Evolutionary conservation across 2,329 filamentous ascomycete species (phyloP).

Genomic region (Exophiala lecanii-corni): DNA sequence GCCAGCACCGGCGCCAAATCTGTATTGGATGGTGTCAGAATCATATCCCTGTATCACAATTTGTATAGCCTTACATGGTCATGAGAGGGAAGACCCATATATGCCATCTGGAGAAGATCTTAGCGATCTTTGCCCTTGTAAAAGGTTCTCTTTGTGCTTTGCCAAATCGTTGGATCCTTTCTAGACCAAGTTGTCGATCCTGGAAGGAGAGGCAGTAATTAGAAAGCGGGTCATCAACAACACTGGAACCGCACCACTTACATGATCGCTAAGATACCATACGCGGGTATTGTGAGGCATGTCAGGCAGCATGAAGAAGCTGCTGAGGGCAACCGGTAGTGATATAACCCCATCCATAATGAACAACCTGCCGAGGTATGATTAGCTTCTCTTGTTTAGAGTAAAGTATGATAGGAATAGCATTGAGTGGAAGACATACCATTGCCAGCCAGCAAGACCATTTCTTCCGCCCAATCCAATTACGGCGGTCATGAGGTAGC

Average conservation of each 20-base stretch:
- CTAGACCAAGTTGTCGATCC: conserved; percentile 43
- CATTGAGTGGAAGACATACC: conserved; percentile 19
- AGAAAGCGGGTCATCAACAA: too few relatives aligned
- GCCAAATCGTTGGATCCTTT: conserved; percentile 40
- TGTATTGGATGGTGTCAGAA: background rate
- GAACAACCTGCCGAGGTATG: conserved; percentile 29
- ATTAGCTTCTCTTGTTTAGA: background rate
- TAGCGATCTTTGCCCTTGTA: conserved; percentile 8
- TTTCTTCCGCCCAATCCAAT: conserved; percentile 46
- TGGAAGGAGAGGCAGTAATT: too few relatives aligned
- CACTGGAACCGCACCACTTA: too few relatives aligned
- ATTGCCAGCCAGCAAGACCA: conserved; percentile 53
- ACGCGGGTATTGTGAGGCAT: conserved; percentile 39
- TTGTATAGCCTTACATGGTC: conserved; percentile 5
- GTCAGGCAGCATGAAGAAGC: conserved; percentile 42
- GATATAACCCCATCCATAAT: conserved; percentile 40
- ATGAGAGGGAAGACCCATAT: conserved; percentile 14
- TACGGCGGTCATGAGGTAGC: conserved; percentile 52
- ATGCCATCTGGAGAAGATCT: conserved; percentile 14
- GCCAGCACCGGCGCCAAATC: conserved; percentile 8
- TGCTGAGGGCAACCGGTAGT: conserved; percentile 40
- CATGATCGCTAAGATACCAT: conserved; percentile 31
- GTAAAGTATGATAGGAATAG: too few relatives aligned
- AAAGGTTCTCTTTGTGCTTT: conserved; percentile 4
- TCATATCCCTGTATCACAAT: background rate